Evolutionary conservation across 2,329 filamentous ascomycete genomes (phyloP).

Genomic region (Aaosphaeria arxii): DNA sequence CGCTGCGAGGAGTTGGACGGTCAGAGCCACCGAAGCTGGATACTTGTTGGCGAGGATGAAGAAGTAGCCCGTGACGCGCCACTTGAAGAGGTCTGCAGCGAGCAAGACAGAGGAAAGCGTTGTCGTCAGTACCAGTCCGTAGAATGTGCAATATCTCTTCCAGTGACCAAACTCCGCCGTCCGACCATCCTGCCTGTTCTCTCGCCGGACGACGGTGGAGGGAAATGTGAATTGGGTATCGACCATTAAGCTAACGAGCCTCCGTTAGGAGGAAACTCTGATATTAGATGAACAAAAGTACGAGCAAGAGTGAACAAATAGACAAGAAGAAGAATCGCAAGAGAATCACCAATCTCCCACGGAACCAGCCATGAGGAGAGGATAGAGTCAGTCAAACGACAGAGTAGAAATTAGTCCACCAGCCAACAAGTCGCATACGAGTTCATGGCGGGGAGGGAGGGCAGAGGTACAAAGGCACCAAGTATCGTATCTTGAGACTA

Average conservation of each 20-base stretch:
- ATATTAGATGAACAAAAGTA: neutral
- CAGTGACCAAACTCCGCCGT: conserved; percentile 18
- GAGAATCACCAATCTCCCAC: neutral
- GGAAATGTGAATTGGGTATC: conserved; percentile 13
- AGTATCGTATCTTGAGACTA: too few species aligned
- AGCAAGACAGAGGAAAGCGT: conserved; percentile 14
- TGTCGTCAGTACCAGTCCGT: conserved; percentile 23
- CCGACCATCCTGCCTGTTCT: conserved; percentile 11
- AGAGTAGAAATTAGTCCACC: too few species aligned
- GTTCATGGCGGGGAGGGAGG: too few species aligned
- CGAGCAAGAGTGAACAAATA: neutral
- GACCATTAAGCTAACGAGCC: neutral
- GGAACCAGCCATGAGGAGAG: conserved; percentile 4
- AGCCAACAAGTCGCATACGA: too few species aligned
- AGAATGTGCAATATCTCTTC: conserved; percentile 24
- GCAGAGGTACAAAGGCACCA: too few species aligned
- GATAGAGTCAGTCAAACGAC: too few species aligned
- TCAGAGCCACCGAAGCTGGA: conserved; percentile 20
- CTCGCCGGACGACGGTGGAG: conserved; percentile 4
- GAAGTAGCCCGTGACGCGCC: conserved; percentile 17
- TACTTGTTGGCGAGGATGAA: conserved; percentile 17
- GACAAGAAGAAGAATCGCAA: neutral
- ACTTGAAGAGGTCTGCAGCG: conserved; percentile 15
- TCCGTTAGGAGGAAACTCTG: too few species aligned
- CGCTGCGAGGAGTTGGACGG: conserved; percentile 22